Evolutionary conservation across 495 filamentous ascomycete genomes (phyloP), one percentile per base, ranked within the genome.

Genomic region (Hypomontagnella submonticulosa): DNA sequence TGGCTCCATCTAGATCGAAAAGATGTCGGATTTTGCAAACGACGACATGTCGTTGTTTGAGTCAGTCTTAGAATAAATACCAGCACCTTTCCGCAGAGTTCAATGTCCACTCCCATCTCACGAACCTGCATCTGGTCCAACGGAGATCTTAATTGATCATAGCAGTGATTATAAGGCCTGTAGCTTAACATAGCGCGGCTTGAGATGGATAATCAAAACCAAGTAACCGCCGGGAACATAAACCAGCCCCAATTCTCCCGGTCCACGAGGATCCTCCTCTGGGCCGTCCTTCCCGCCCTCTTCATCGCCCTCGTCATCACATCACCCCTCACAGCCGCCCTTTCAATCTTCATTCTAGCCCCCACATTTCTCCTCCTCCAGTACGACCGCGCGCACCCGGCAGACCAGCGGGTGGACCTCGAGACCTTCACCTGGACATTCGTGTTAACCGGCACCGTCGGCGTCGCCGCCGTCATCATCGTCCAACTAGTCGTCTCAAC

Each of bases 361-460:
- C 44, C 56, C 9, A 50, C 44, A 18, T 50, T 50, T 11, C 49
- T n/a, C 12, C 15, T 59, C 1, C 11, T 59, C 4, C 34, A 34
- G 1, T 50, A 59, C 13, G 44, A 59, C 44, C 33, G 44, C 23
- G 16, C 56, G 19, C 56, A 20, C 18, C 56, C 56, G 12, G 32
- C 5, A 5, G 4, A 32, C 19, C 34, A 63, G 18, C 12, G 44
- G 11, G 18, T 36, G 37, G 58, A 63, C 40, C 30, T 33, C 19
- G 50, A 63, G 20, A 41, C 59, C 13, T 49, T 56, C 41, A 23
- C 66, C 53, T 71, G 61, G 56, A 69, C 47, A 30, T 63, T 54
- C 47, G 46, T 52, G 2, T 20, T 52, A 0, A 36, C 57, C 11
- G 64, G 65, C 10, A 69, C 66, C 6, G 3, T 65, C 18, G 64